Evolutionary conservation across 768 basidiomycete species (phyloP).

Genomic region (Symmetrospora coprosmae): DNA sequence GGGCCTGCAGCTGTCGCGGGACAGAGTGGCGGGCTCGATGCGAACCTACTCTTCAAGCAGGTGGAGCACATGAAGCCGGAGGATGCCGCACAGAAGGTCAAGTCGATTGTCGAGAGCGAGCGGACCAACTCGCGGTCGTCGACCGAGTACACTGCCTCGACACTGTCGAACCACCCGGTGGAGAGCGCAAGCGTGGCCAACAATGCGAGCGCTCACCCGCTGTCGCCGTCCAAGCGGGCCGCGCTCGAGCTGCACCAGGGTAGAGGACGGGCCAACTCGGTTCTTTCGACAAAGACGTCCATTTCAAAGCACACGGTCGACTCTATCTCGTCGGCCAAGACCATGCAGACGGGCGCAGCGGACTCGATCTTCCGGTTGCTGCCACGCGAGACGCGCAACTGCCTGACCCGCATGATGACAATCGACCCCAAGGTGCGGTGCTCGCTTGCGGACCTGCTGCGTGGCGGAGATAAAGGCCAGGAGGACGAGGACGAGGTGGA

Average conservation of each 20-base stretch:
- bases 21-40: no score
- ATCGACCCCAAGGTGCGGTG: slow-evolving; percentile 78
- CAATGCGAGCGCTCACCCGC: no score
- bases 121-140: no score
- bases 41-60: slow-evolving; percentile 5
- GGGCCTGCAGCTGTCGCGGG: no score
- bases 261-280: not conserved
- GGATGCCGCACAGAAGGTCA: not conserved
- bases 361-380: slow-evolving; percentile 93
- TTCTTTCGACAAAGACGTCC: slow-evolving; percentile 10
- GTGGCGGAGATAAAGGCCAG: slow-evolving; percentile 47
- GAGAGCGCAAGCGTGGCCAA: no score
- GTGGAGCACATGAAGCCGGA: slow-evolving; percentile 4
- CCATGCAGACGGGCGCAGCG: slow-evolving; percentile 57
- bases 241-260: no score
- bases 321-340: slow-evolving; percentile 41
- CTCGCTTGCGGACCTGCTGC: slow-evolving; percentile 78
- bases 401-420: slow-evolving; percentile 82
- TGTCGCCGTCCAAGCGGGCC: no score
- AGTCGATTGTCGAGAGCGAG: not conserved
- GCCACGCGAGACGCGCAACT: slow-evolving; percentile 78
- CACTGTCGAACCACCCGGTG: not conserved
- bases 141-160: not conserved
- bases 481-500: slow-evolving; percentile 53
- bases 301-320: slow-evolving; percentile 17